Evolutionary conservation across 169 alveolate genomes (phyloP), one percentile per base, ranked within the genome.

Genomic region (Plasmodium gallinaceum): DNA sequence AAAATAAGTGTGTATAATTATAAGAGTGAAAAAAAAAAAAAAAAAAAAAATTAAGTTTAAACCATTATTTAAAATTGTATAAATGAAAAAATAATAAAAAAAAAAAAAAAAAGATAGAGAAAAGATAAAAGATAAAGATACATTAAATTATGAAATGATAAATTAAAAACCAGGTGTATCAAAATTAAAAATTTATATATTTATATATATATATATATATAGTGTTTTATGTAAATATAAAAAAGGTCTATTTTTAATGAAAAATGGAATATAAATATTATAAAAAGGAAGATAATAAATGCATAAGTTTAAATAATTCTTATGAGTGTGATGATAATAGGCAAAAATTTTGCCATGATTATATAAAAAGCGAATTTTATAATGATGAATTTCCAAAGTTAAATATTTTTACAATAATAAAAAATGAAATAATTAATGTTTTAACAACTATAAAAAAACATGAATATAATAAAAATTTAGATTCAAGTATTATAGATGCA

Each of bases 401-500:
- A 70, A 86, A 69, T 48, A 86, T 86, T 14, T 86, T 86, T 22
- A 86, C 92, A 32, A 70, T 86, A 32, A 86, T 86, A 65, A 86
- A 86, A 69, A 86, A 86, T 86, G 92, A 86, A 86, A 86, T 86
- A 70, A 71, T 86, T 54, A 86, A 86, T 52, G 92, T 86, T 16
- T 48, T 86, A 51, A 58, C 92, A 37, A 74, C 58, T 86, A 86
- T 86, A 65, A 86, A 86, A 60, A 86, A 70, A 52, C 70, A 70
- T 57, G 92, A 86, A 71, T 86, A 70, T 60, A 86, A 86, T 61
- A 86, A 86, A 60, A 70, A 70, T 60, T 37, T 86, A 20, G 92
- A 86, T 64, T 86, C 92, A 12, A 86, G 92, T 14, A 86, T 70
- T 58, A 57, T 71, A 14, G 92, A 86, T 57, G 86, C 92, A n/a